phyloP scores from a whole-genome alignment of 108 stramenopile species.

The Chaetoceros muelleri region DNA sequence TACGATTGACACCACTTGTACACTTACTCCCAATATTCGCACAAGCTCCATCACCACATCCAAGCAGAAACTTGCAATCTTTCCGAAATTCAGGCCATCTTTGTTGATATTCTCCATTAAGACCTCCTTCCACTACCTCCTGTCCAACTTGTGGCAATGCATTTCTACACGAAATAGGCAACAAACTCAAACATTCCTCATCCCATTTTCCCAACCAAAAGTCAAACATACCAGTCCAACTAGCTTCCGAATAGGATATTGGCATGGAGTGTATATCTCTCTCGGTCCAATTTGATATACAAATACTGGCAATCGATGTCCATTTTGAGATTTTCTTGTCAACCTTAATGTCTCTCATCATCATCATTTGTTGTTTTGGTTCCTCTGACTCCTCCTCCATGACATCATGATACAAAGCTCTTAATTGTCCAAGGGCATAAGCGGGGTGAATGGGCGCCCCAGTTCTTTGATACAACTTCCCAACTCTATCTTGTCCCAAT shows the following conservation, averaged over 20 bases:
- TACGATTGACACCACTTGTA: slow-evolving; percentile 24
- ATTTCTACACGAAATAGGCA: slow-evolving; percentile 29
- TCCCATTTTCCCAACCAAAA: slow-evolving; percentile 53
- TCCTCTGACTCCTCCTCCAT: too few species aligned
- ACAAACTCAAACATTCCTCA: slow-evolving; percentile 19
- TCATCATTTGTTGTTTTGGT: slow-evolving; percentile 5
- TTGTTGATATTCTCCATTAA: slow-evolving; percentile 16
- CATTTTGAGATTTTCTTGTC: slow-evolving; percentile 25
- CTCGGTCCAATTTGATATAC: slow-evolving; percentile 55
- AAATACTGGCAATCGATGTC: slow-evolving; percentile 55
- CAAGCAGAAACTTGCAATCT: slow-evolving; percentile 32
- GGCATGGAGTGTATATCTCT: slow-evolving; percentile 18
- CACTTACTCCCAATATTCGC: slow-evolving; percentile 82
- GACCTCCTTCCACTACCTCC: slow-evolving; percentile 8
- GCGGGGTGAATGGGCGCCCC: slow-evolving; percentile 66
- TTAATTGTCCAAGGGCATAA: slow-evolving; percentile 68
- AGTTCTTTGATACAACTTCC: slow-evolving; percentile 46
- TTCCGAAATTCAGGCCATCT: slow-evolving; percentile 58
- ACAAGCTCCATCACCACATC: slow-evolving; percentile 79
- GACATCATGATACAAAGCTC: slow-evolving; percentile 35
- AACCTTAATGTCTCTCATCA: neutral
- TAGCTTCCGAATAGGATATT: slow-evolving; percentile 76
- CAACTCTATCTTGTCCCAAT: slow-evolving; percentile 11
- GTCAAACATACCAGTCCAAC: slow-evolving; percentile 78
- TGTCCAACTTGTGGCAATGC: slow-evolving; percentile 28